phyloP scores from a whole-genome alignment of 805 yeast genomes.

The Wickerhamomyces strasburgensis region DNA sequence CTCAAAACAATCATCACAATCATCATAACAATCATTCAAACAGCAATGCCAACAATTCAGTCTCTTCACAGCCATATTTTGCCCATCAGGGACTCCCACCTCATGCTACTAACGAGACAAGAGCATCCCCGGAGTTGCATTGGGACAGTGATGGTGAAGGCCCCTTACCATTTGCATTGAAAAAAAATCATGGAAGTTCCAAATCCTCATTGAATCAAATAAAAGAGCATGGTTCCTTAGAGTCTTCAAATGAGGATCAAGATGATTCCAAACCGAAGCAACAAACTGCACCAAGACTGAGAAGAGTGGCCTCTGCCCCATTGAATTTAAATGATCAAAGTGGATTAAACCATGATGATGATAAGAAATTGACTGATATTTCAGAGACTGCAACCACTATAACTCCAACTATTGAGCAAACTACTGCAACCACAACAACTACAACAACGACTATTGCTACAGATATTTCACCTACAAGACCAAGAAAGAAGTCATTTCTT shows the following conservation, averaged over 20 bases:
- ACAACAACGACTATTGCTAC: conserved; percentile 9
- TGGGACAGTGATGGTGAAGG: conserved; percentile 18
- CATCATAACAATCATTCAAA: too few relatives aligned
- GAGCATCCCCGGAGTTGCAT: conserved; percentile 5
- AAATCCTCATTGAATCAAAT: conserved; percentile 29
- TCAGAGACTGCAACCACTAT: conserved; percentile 13
- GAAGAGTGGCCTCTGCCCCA: conserved; percentile 87
- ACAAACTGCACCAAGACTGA: conserved; percentile 33
- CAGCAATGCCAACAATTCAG: too few relatives aligned
- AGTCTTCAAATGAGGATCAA: neutral
- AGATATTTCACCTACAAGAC: conserved; percentile 21
- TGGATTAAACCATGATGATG: conserved; percentile 16
- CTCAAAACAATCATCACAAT: neutral
- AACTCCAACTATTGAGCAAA: too few relatives aligned
- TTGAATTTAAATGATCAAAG: conserved; percentile 39
- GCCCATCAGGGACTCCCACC: conserved; percentile 57
- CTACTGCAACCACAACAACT: neutral
- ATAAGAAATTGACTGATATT: conserved; percentile 14
- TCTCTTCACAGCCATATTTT: conserved; percentile 43
- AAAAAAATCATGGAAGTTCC: conserved; percentile 18
- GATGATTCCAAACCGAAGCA: neutral
- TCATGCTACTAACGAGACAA: conserved; percentile 32
- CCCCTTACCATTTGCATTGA: conserved; percentile 28
- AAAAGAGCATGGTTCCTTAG: conserved; percentile 27
- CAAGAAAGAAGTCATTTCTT: conserved; percentile 43